Conservation (phyloP, 2,329 filamentous ascomycete species). For the Fusarium praegraminearum region DNA sequence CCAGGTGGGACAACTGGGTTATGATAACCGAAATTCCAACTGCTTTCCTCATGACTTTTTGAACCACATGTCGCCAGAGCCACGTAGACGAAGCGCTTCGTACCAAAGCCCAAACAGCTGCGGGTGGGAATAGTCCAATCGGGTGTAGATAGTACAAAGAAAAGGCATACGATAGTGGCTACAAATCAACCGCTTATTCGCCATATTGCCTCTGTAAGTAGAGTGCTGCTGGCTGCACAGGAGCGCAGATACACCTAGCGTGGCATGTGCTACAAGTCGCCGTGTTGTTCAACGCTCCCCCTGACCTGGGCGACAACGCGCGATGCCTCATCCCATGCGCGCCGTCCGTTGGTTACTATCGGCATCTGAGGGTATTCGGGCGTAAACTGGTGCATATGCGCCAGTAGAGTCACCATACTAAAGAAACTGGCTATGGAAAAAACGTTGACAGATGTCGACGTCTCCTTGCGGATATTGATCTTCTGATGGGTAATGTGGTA, state of each 20-base stretch:
- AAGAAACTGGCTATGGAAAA: conserved; percentile 82
- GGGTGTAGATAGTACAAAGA: not conserved
- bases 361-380: conserved; percentile 72
- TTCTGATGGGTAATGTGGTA: conserved; percentile 84
- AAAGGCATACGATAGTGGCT: conserved; percentile 6
- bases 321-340: conserved; percentile 53
- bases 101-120: conserved; percentile 6
- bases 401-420: conserved; percentile 76
- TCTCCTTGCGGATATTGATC: conserved; percentile 84
- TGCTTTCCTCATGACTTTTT: not conserved
- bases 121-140: conserved; percentile 29
- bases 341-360: conserved; percentile 58
- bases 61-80: not conserved
- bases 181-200: not conserved
- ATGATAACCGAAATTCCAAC: not conserved
- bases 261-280: conserved; percentile 44
- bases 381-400: conserved; percentile 73
- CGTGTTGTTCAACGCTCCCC: conserved; percentile 49
- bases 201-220: not conserved
- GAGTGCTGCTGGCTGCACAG: not conserved
- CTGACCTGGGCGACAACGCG: conserved; percentile 48
- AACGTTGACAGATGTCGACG: conserved; percentile 79
- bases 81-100: not conserved
- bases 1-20: conserved; percentile 1
- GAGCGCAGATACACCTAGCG: not conserved